These are phyloP conservation scores for Yamadazyma laniorum DNA, from an alignment of 805 yeast genomes.

Conservation along the genomic window DNA sequence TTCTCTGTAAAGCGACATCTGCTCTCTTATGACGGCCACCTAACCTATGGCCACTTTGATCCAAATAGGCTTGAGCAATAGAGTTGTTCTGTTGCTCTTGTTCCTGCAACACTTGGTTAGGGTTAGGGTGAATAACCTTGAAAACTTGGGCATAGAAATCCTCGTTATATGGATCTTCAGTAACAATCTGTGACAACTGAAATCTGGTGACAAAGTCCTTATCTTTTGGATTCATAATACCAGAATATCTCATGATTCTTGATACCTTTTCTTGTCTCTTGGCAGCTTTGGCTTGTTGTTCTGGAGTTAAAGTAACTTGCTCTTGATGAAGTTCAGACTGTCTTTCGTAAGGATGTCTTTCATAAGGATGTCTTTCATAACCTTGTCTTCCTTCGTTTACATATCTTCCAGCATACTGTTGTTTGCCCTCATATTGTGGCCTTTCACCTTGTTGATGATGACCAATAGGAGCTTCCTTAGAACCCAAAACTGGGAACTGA, in stretches of 20 bases:
- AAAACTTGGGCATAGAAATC: slow-evolving; percentile 95
- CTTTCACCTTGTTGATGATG: slow-evolving; percentile 16
- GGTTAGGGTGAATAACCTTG: slow-evolving; percentile 54
- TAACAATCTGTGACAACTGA: slow-evolving; percentile 91
- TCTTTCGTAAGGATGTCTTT: slow-evolving; percentile 5
- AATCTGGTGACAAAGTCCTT: slow-evolving; percentile 93
- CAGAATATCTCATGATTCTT: slow-evolving; percentile 76
- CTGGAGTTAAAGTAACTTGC: slow-evolving; percentile 48
- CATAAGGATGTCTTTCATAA: slow-evolving; percentile 5
- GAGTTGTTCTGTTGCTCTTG: slow-evolving; percentile 64
- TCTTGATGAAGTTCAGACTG: slow-evolving; percentile 12
- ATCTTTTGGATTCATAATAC: slow-evolving; percentile 96
- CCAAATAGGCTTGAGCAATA: slow-evolving; percentile 90
- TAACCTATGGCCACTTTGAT: slow-evolving; percentile 85
- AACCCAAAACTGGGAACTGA: slow-evolving; percentile 57
- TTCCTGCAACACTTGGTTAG: slow-evolving; percentile 46
- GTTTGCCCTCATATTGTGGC: slow-evolving; percentile 7
- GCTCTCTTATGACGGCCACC: slow-evolving; percentile 84
- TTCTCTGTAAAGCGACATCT: slow-evolving; percentile 88
- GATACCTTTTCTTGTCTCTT: slow-evolving; percentile 73
- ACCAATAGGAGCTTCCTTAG: slow-evolving; percentile 30
- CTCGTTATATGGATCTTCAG: slow-evolving; percentile 95
- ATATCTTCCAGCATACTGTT: no score
- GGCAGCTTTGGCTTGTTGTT: slow-evolving; percentile 66
- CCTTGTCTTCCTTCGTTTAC: not conserved